Percentiles rank a stretch among this genome's conserved stretches.
Conservation (phyloP, 345 rosid genomes). For the Hibiscus mutabilis region DNA sequence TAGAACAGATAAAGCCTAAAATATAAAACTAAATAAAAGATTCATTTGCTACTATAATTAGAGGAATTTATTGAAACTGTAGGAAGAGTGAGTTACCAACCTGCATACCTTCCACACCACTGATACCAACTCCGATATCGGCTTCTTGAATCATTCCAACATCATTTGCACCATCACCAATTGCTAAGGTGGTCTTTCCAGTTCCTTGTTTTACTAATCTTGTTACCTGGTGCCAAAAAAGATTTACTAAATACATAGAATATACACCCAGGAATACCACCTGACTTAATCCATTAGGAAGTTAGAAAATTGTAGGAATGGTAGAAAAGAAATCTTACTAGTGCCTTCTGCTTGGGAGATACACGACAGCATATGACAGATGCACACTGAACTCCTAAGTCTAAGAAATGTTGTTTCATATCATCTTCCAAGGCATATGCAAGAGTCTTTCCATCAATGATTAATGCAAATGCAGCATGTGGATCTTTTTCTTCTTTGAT, state of each 20-base stretch:
- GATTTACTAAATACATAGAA: no score
- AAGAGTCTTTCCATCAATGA: slow-evolving; percentile 87
- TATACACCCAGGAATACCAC: no score
- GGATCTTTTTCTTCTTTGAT: slow-evolving; percentile 86
- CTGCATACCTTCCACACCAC: slow-evolving; percentile 99
- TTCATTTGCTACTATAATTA: background rate
- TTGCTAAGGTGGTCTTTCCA: slow-evolving; percentile 81
- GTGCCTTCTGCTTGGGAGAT: slow-evolving; percentile 95
- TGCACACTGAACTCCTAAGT: slow-evolving; percentile 84
- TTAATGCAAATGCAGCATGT: slow-evolving; percentile 86
- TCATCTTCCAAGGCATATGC: slow-evolving; percentile 82
- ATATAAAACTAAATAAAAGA: background rate
- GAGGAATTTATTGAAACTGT: background rate
- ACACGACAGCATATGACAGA: slow-evolving; percentile 98
- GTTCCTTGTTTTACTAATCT: slow-evolving; percentile 91
- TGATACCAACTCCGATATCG: slow-evolving; percentile 95
- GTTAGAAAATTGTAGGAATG: background rate
- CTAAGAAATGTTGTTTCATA: slow-evolving; percentile 75
- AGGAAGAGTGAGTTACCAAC: slow-evolving; percentile 33
- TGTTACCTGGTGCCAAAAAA: slow-evolving; percentile 44
- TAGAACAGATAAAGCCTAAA: no score
- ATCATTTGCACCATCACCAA: slow-evolving; percentile 99
- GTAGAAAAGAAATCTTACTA: slow-evolving; percentile 38
- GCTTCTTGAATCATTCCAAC: slow-evolving; percentile 99
- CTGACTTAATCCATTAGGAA: no score